phyloP scores from a whole-genome alignment of 345 rosid genomes.

The Excoecaria cochinchinensis region DNA sequence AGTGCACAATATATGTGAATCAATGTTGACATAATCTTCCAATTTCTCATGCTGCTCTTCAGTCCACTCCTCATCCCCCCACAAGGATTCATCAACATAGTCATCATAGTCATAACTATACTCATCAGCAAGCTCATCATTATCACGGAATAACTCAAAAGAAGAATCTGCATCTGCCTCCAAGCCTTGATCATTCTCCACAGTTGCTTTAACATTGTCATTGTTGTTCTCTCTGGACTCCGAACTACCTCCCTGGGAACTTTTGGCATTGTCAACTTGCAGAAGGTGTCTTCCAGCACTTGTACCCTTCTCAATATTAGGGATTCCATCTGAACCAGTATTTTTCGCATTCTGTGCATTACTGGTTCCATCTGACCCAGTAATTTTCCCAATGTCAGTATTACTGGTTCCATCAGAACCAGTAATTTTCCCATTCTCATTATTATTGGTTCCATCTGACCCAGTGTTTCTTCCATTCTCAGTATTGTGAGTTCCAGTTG shows the following conservation, averaged over 20 bases:
- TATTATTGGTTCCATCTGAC: background rate
- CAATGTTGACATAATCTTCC: conserved; percentile 91
- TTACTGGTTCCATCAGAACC: background rate
- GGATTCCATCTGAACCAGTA: conserved; percentile 35
- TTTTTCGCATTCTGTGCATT: background rate
- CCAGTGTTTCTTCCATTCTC: background rate
- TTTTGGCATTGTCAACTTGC: conserved; percentile 55
- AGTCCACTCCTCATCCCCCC: conserved; percentile 98
- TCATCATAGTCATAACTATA: conserved; percentile 92
- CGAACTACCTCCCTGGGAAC: conserved; percentile 45
- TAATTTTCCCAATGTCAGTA: background rate
- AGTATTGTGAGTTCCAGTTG: background rate
- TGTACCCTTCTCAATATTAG: conserved; percentile 41
- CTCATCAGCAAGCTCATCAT: conserved; percentile 88
- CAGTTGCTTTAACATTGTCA: conserved; percentile 62
- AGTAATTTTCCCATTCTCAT: background rate
- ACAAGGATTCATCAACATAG: conserved; percentile 77
- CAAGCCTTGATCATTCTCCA: conserved; percentile 72
- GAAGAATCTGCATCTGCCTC: conserved; percentile 92
- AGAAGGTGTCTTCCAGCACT: conserved; percentile 73
- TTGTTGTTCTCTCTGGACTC: conserved; percentile 39
- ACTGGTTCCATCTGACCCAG: background rate
- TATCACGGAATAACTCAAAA: conserved; percentile 86
- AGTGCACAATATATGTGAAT: conserved; percentile 87
- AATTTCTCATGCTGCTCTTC: conserved; percentile 77